A percentile compares a stretch with the other conserved stretches of the same genome.
These are phyloP conservation scores for Tulasnella sp. DNA, from an alignment of 768 basidiomycete species.

Conservation along the genomic window DNA sequence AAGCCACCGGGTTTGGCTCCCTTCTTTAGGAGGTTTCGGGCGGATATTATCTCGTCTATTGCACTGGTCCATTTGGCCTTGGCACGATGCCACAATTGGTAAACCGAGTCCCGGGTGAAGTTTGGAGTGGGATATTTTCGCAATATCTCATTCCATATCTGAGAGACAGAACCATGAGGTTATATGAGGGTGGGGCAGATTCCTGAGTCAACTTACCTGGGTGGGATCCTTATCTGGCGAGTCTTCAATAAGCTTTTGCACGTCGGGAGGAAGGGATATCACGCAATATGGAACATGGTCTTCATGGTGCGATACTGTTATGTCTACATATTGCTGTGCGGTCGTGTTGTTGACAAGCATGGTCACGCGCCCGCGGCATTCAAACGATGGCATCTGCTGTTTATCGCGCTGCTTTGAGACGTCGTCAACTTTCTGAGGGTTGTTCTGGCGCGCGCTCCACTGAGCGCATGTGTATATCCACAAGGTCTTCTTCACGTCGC, in stretches of 20 bases:
- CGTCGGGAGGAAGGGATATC: conserved; percentile 33
- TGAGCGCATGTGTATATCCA: conserved; percentile 31
- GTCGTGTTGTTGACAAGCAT: not conserved
- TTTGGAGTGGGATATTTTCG: not conserved
- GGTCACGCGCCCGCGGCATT: conserved; percentile 36
- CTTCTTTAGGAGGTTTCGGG: not conserved
- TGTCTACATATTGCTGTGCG: conserved; percentile 20
- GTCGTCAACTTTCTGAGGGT: conserved; percentile 30
- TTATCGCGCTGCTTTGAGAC: conserved; percentile 35
- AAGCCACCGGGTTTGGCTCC: not conserved
- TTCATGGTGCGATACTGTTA: conserved; percentile 32
- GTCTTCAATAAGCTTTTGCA: conserved; percentile 27
- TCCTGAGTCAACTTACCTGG: conserved; percentile 30
- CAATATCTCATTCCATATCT: conserved; percentile 21
- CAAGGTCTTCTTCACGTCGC: conserved; percentile 29
- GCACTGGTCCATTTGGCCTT: not conserved
- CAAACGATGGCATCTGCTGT: conserved; percentile 35
- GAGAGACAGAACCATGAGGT: not conserved
- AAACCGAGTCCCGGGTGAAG: conserved; percentile 11
- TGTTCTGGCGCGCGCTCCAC: conserved; percentile 30
- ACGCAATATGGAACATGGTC: conserved; percentile 36
- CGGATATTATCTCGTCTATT: not conserved
- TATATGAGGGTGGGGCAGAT: not conserved
- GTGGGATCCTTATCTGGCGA: conserved; percentile 24
- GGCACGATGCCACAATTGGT: conserved; percentile 33